These are phyloP conservation scores for Thelonectria discophora DNA, from an alignment of 2,329 filamentous ascomycete species.

Conservation along the genomic window DNA sequence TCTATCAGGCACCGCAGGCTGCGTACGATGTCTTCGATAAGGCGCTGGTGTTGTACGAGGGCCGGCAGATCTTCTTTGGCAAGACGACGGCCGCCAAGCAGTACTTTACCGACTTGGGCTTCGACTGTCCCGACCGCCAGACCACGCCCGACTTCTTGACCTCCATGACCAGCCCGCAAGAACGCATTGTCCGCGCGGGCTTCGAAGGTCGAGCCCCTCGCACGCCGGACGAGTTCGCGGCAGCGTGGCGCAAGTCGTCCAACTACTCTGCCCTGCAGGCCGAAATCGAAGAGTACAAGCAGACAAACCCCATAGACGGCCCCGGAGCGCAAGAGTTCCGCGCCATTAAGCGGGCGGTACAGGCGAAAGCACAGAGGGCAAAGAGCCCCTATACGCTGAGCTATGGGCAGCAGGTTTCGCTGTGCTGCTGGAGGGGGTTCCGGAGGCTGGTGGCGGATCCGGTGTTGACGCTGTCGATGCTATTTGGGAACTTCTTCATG, in stretches of 20 bases:
- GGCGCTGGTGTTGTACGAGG: constrained; percentile 72
- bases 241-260: constrained; percentile 41
- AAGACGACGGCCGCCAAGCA: constrained; percentile 33
- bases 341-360: constrained; percentile 54
- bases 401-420: constrained; percentile 34
- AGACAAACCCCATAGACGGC: constrained; percentile 42
- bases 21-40: constrained; percentile 68
- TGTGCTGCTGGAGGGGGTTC: constrained; percentile 47
- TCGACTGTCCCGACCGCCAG: constrained; percentile 60
- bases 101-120: constrained; percentile 56
- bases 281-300: constrained; percentile 63
- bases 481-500: constrained; percentile 57
- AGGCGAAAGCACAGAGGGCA: constrained; percentile 52
- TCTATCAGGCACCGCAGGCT: constrained; percentile 67
- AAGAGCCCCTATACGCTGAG: constrained; percentile 38
- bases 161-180: constrained; percentile 54
- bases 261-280: constrained; percentile 49
- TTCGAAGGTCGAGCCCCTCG: constrained; percentile 46
- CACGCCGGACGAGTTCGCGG: constrained; percentile 50
- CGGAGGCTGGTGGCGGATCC: constrained; percentile 52
- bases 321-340: constrained; percentile 59
- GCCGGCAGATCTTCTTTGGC: constrained; percentile 66
- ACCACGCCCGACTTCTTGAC: constrained; percentile 78
- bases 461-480: constrained; percentile 49
- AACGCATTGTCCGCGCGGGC: constrained; percentile 44